A percentile compares a stretch with the other conserved stretches of the same genome.
Evolutionary conservation across 192 early-diverging fungal species (phyloP).

Genomic region (Backusella morwellensis): DNA sequence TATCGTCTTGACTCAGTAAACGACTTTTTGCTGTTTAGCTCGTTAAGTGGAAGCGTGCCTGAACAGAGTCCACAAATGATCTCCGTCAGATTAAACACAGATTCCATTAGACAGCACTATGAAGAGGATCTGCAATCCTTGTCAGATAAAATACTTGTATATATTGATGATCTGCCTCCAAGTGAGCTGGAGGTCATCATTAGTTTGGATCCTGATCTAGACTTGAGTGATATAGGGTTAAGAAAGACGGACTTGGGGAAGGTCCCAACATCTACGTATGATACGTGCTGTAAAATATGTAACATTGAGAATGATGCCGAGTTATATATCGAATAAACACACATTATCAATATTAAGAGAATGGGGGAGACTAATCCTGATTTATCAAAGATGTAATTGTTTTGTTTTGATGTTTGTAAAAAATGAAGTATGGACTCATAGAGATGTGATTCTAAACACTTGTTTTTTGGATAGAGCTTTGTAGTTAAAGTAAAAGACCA

Average conservation of each 20-base stretch:
- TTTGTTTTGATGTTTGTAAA: too few species aligned
- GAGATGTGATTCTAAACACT: too few species aligned
- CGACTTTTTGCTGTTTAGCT: neutral
- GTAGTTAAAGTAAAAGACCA: too few species aligned
- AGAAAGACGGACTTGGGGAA: neutral
- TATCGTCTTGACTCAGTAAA: neutral
- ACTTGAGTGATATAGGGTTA: neutral
- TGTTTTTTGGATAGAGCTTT: too few species aligned
- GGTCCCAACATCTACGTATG: neutral
- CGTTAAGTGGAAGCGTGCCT: neutral
- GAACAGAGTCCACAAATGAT: neutral
- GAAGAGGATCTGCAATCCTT: neutral
- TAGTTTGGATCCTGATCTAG: neutral
- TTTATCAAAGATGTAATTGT: too few species aligned
- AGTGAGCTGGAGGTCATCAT: neutral
- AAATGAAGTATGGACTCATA: too few species aligned
- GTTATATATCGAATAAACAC: neutral
- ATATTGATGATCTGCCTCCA: neutral
- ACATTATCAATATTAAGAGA: too few species aligned
- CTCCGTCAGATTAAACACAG: neutral
- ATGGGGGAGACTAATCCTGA: too few species aligned
- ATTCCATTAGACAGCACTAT: neutral
- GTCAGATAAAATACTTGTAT: neutral
- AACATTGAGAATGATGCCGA: neutral
- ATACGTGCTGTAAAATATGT: neutral